Evolutionary conservation across 2,329 filamentous ascomycete genomes (phyloP).

Genomic region (Nigrospora oryzae): DNA sequence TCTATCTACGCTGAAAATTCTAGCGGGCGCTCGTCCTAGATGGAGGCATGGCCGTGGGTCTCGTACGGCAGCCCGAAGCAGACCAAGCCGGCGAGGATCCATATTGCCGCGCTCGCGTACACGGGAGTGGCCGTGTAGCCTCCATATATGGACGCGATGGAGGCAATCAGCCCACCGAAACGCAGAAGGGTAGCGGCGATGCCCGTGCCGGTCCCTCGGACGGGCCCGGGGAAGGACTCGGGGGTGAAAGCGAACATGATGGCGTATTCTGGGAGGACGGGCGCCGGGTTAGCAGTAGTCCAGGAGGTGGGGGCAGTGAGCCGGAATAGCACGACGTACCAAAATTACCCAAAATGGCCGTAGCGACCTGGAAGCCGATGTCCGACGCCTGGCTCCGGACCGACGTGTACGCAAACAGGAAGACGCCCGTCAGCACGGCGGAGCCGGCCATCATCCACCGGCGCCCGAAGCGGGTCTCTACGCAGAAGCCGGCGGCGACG

Average conservation of each 20-base stretch:
- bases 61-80: slow-evolving; percentile 34
- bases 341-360: slow-evolving; percentile 35
- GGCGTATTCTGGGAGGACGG: slow-evolving; percentile 19
- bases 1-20: too few relatives aligned
- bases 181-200: slow-evolving; percentile 28
- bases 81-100: slow-evolving; percentile 30
- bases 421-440: slow-evolving; percentile 32
- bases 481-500: slow-evolving; percentile 28
- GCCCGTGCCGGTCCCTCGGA: slow-evolving; percentile 45
- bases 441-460: slow-evolving; percentile 35
- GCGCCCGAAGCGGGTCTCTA: slow-evolving; percentile 30
- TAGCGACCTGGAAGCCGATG: slow-evolving; percentile 30
- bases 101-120: slow-evolving; percentile 34
- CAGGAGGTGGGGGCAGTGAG: slow-evolving; percentile 15
- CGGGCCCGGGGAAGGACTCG: slow-evolving; percentile 47
- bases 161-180: slow-evolving; percentile 28
- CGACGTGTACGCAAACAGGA: slow-evolving; percentile 35
- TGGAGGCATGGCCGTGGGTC: slow-evolving; percentile 27
- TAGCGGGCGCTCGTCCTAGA: slow-evolving; percentile 7
- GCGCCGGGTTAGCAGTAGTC: too few relatives aligned
- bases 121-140: slow-evolving; percentile 33
- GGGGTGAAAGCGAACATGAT: slow-evolving; percentile 40
- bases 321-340: slow-evolving; percentile 15
- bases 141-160: slow-evolving; percentile 31
- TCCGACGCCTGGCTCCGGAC: slow-evolving; percentile 27